Evolutionary conservation across 73 alveolate species (phyloP), one percentile per base, ranked within the genome.

Genomic region (Symbiodinium pilosum): DNA sequence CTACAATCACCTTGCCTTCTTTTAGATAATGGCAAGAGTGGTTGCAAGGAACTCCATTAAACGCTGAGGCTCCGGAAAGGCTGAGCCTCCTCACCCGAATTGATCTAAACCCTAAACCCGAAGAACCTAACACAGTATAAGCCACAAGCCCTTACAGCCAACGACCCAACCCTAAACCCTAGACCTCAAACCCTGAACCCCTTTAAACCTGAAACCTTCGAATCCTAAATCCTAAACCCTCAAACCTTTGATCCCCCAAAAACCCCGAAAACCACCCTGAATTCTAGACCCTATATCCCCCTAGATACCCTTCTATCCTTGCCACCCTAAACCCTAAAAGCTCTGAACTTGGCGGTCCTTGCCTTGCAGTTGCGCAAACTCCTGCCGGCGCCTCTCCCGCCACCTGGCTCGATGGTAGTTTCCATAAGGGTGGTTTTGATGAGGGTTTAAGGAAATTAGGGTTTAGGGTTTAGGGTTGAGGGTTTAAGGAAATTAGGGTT

Each of bases 341-440:
- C 6, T 9, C 59, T 47, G 59, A 9, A 14, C 59, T 14, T 9
- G 14, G 59, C 21, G 59, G 59, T 47, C 38, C 38, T 7, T 26
- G 77, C 77, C 77, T 64, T 64, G 77, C 77, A 64, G 77, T 64
- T 64, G 77, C 41, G 20, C 77, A 30, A 64, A 64, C 38, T 64
- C 77, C 32, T 64, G 77, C 2, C 77, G 77, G 38, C 77, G 77
- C 21, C 77, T 30, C 32, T 64, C 77, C 28, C 77, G 30, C 77
- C 77, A 64, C 77, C 77, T 64, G 77, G 7, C 77, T 16, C 16
- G 16, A 8, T 16, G 24, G 16, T 16, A 47, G 64, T 11, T 16
- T 47, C 64, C 73, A 56, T 16, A 14, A 56, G 32, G 73, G 34
- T 56, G 5, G 14, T 56, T 16, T 5, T 3, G 73, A 16, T 20